Base-by-base conservation (phyloP, 1,139 yeast genomes). In the Kodamaea ohmeri region DNA sequence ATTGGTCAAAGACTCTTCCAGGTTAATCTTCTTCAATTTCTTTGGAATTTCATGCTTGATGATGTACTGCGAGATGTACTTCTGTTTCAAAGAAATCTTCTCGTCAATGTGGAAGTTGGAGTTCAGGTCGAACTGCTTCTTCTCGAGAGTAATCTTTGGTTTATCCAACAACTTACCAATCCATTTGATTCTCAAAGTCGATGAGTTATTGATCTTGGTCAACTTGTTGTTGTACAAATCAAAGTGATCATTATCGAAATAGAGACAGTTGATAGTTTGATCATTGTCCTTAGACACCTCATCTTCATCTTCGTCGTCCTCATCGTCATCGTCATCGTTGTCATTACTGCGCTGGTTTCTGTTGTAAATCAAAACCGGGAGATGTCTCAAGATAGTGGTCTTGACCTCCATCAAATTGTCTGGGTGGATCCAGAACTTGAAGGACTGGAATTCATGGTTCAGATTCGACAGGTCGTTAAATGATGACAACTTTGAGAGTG, bases 331-430 rank as follows among this genome's bases (percentile, higher is more conserved):
- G 12, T 55, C 58, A 37, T 53, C 60, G 32, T 52, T 60, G 3
- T 24, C 34, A 27, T 42, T 50, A 25, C 55, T 60, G 16, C 51
- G 58, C 20, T 58, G 60, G 39, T 59, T 61, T 32, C 65, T 63
- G 46, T 78, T 79, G 60, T 88, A 92, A 35, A 92, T 85, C 46
- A 92, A 73, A 4, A 90, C 95, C 0, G 98, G 98, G 50, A 92
- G 76, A 54, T 89, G 96, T 60, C 97, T 83, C 56, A 92, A 75
- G 48, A 92, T 87, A 47, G 89, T 81, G 17, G 97, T 88, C 65
- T 92, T 92, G 41, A 89, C 96, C 63, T 92, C 97, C 96, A 90
- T 90, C 58, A 90, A 70, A 59, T 92, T 89, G 54, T 92, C 98
- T 12, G 92, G 92, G 58, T 92, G 97, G 36, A 92, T 75, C 98